Percentiles rank a stretch among this genome's conserved stretches.
phyloP scores from a whole-genome alignment of 2,329 filamentous ascomycete genomes.

The Botrytis medusae region DNA sequence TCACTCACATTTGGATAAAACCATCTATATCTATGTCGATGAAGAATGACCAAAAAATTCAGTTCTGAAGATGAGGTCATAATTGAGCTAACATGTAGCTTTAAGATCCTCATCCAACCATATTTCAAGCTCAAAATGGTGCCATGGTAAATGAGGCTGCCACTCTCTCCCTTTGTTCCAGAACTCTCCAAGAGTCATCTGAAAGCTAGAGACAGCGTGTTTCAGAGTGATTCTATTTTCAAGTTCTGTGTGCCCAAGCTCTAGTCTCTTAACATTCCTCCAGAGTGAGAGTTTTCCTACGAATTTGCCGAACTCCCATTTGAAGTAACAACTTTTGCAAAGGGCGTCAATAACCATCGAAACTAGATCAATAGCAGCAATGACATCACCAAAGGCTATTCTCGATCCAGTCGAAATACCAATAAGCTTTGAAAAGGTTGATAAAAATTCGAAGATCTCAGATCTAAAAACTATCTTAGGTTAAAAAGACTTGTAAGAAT shows the following conservation, averaged over 20 bases:
- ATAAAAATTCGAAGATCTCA: neutral
- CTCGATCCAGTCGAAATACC: constrained; percentile 22
- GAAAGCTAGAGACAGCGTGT: constrained; percentile 34
- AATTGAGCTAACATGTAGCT: constrained; percentile 36
- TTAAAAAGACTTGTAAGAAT: neutral
- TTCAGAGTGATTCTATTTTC: constrained; percentile 32
- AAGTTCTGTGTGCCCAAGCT: constrained; percentile 31
- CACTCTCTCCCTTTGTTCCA: constrained; percentile 36
- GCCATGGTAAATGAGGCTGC: constrained; percentile 29
- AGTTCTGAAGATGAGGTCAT: constrained; percentile 34
- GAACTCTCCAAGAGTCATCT: constrained; percentile 37
- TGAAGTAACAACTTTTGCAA: constrained; percentile 22
- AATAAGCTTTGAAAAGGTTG: neutral
- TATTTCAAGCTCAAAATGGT: constrained; percentile 26
- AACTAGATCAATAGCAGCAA: constrained; percentile 34
- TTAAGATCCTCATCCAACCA: constrained; percentile 34
- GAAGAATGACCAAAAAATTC: constrained; percentile 35
- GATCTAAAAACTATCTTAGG: neutral
- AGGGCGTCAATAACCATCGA: constrained; percentile 30
- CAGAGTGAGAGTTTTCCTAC: constrained; percentile 29
- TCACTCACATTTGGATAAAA: constrained; percentile 34
- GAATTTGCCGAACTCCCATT: constrained; percentile 31
- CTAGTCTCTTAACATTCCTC: constrained; percentile 35
- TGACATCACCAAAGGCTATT: constrained; percentile 37
- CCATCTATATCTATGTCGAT: constrained; percentile 36